These are phyloP conservation scores for Macadamia integrifolia DNA, from an alignment of 164 flowering plant genomes.

Conservation along the genomic window DNA sequence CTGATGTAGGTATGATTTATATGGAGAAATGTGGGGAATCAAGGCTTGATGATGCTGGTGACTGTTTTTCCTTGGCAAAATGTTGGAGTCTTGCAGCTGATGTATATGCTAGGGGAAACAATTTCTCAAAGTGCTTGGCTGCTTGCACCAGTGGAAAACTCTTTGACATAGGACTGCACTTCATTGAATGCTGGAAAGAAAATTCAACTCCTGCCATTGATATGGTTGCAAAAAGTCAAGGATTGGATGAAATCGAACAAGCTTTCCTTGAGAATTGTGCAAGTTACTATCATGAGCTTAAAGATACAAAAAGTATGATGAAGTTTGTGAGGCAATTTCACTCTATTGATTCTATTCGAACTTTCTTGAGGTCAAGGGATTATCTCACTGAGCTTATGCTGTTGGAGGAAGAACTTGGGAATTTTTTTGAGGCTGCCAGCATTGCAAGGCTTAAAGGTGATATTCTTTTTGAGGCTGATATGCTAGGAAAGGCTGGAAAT, in stretches of 20 bases:
- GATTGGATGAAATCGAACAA: conserved; percentile 29
- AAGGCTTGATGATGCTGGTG: conserved; percentile 44
- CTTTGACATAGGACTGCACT: conserved; percentile 46
- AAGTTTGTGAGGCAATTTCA: conserved; percentile 22
- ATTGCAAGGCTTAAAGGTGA: conserved; percentile 46
- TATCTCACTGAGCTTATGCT: conserved; percentile 46
- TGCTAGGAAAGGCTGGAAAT: conserved; percentile 47
- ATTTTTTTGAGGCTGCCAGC: conserved; percentile 48
- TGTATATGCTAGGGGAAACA: conserved; percentile 37
- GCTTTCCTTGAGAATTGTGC: conserved; percentile 32
- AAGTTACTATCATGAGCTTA: conserved; percentile 4
- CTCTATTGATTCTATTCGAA: conserved; percentile 18
- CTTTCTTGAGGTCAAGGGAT: conserved; percentile 17
- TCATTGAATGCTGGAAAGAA: conserved; percentile 42
- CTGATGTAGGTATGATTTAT: conserved; percentile 30
- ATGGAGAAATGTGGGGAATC: conserved; percentile 39
- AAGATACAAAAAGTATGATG: conserved; percentile 25
- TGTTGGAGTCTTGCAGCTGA: conserved; percentile 43
- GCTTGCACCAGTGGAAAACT: conserved; percentile 35
- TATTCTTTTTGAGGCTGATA: conserved; percentile 41
- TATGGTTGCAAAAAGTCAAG: conserved; percentile 7
- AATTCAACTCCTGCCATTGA: conserved; percentile 14
- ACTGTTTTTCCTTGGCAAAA: conserved; percentile 39
- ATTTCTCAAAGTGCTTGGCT: conserved; percentile 35
- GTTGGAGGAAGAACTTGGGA: conserved; percentile 45